Evolutionary conservation across 805 yeast species (phyloP), one percentile per base, ranked within the genome.

Genomic region (Zygosaccharomyces pseudorouxii): DNA sequence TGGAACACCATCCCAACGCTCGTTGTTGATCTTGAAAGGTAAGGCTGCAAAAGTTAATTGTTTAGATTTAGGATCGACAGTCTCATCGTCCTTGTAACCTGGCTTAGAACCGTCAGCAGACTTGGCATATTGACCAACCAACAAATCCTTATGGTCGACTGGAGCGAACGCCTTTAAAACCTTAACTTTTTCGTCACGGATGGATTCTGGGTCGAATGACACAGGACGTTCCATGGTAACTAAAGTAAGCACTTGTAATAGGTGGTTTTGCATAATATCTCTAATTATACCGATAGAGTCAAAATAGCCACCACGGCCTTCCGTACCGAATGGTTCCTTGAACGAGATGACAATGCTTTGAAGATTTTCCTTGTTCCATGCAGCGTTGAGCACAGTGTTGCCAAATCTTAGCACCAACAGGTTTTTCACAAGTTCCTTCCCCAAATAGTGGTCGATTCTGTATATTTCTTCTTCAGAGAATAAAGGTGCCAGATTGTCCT

Each of bases 1-100:
- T 47, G 99, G 99, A 39, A 93, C 98, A 62, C 98, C 98, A 54
- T 86, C 93, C 99, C 99, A 93, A 65, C 97, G 82, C 71, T 93
- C 98, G 69, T 90, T 93, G 62, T 82, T 76, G 68, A 93, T 86
- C 55, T 82, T 73, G 53, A 92, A 64, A 19, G 83, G 79, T 50
- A 93, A 64, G 2, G 97, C 97, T 10, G 97, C 97, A 68, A 79
- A 93, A 3, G 99, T 93, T 48, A 89, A 89, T 65, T 95, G 86
- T 68, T 86, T 87, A 47, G 97, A 88, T 54, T 77, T 82, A 45
- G 78, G 73, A 55, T 82, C 76, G 51, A 93, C 97, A 14, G 97
- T 87, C 38, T 84, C 89, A 67, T 93, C 99, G 65, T 93, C 99
- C 52, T 83, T 67, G 71, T 93, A 93, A 9, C 86, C 86, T 11